Evolutionary conservation across 2,329 filamentous ascomycete species (phyloP), one percentile per base, ranked within the genome.

Genomic region (Alternaria conjuncta): DNA sequence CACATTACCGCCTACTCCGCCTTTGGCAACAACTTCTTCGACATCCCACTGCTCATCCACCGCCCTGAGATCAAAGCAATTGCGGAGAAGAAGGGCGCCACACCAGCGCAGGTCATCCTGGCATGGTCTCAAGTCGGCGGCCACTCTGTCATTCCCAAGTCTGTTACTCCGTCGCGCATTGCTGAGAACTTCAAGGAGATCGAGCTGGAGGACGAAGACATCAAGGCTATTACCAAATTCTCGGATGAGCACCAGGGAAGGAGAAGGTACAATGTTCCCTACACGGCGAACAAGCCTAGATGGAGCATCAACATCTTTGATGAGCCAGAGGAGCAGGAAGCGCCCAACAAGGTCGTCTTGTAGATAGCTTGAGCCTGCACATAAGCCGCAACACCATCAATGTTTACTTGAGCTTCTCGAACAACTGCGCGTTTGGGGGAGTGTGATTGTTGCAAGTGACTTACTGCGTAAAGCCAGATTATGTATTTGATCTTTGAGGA

Each of bases 41-140:
- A 80, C 57, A 81, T 84, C 60, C 69, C 76, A 84, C 90, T 77
- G 89, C 92, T 86, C 84, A 92, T 89, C 64, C 89, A 87, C 3
- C 84, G 92, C 12, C 87, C 88, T 78, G 89, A 88, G 77, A 87
- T 93, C 80, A 91, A 80, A 86, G 88, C 73, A 88, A 91, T 61
- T 69, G 91, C 91, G 23, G 83, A 86, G 71, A 85, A 87, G 71
- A 86, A 88, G 18, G 85, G 88, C 5, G 86, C 90, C 25, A 88
- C 89, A 10, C 87, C 92, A 8, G 90, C 92, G 8, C 93, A 97
- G 85, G 86, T 97, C 45, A 86, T 97, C 66, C 86, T 97, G 71
- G 87, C 93, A 75, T 97, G 94, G 94, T 88, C 92, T 30, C 96
- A 93, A 20, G 92, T 96, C 85, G 69, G 71, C 30, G 74, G 74